Percentiles rank a stretch among this genome's conserved stretches.
Conservation (phyloP, 192 early-diverging fungal species). For the Gaertneriomyces sp. region DNA sequence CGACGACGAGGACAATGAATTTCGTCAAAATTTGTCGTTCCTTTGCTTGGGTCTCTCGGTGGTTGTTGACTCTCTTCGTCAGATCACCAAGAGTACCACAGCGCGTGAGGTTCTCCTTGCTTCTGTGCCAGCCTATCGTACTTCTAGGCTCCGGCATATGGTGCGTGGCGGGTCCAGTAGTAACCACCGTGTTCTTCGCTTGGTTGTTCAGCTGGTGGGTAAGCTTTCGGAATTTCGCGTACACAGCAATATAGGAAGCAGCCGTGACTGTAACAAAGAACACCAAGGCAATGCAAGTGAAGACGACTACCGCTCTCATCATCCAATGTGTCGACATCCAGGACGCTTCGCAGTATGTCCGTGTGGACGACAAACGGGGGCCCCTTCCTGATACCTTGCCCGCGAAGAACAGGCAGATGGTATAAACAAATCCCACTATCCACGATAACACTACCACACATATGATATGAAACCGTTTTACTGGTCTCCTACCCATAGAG, state of each 20-base stretch:
- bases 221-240: background rate
- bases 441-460: background rate
- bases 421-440: conserved; percentile 1
- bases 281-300: background rate
- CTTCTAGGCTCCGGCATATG: no score
- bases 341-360: conserved; percentile 5
- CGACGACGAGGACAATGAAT: background rate
- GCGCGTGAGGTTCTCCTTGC: no score
- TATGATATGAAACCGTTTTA: background rate
- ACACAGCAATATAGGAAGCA: background rate
- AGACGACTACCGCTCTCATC: background rate
- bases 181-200: background rate
- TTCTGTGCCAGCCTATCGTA: no score
- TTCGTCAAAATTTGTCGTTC: background rate
- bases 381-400: background rate
- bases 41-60: background rate
- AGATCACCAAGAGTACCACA: background rate
- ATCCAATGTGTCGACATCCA: background rate
- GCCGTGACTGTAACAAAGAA: background rate
- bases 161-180: background rate
- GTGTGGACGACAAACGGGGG: background rate
- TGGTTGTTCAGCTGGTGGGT: background rate
- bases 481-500: background rate
- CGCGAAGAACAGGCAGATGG: background rate
- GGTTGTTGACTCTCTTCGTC: background rate